phyloP scores from a whole-genome alignment of 2,329 filamentous ascomycete species.

The Paecilomyces niveus region DNA sequence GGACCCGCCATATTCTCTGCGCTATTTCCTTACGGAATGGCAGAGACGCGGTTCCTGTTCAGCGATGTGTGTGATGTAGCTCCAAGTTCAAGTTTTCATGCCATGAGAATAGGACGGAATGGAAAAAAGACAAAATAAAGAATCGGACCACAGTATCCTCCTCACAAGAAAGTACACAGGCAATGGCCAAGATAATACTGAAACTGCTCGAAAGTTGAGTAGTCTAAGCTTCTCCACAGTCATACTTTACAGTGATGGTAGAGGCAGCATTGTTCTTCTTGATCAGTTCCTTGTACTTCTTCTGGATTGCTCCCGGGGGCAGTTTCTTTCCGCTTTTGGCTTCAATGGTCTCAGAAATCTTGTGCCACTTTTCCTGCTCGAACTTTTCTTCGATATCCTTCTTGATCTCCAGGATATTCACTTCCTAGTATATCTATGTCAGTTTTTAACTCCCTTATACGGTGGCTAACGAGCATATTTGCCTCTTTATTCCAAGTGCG shows the following conservation, averaged over 20 bases:
- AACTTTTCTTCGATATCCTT: slow-evolving; percentile 33
- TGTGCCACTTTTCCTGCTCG: slow-evolving; percentile 32
- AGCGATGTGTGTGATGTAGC: not conserved
- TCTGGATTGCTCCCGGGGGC: slow-evolving; percentile 24
- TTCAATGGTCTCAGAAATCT: slow-evolving; percentile 26
- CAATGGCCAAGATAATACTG: not conserved
- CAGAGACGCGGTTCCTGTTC: not conserved
- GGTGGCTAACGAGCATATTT: not conserved
- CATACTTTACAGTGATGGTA: not conserved
- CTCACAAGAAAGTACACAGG: not conserved
- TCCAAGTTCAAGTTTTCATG: not conserved
- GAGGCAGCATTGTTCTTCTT: slow-evolving; percentile 9
- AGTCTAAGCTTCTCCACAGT: not conserved
- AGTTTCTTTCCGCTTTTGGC: slow-evolving; percentile 25
- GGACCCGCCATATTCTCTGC: not conserved
- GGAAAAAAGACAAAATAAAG: not conserved
- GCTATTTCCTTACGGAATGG: not conserved
- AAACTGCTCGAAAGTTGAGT: not conserved
- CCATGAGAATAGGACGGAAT: not conserved
- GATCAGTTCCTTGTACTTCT: slow-evolving; percentile 35
- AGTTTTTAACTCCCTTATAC: not conserved
- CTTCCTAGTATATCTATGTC: slow-evolving; percentile 14
- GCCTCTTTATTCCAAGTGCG: not conserved
- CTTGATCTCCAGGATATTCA: slow-evolving; percentile 26
- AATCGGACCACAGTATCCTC: not conserved